Conservation (phyloP, 306 rosid species). For the Vicia villosa region DNA sequence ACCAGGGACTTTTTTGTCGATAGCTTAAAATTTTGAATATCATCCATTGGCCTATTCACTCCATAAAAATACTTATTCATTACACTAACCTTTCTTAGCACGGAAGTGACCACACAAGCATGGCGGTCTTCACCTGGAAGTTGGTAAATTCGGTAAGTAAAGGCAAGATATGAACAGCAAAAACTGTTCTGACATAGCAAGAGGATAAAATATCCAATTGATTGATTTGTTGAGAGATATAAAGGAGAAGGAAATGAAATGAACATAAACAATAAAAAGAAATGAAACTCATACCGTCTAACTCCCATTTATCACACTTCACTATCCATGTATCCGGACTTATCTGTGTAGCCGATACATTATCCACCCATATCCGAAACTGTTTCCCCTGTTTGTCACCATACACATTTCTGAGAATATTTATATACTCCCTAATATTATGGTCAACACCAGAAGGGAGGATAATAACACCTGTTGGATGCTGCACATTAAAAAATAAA, state of each 20-base stretch:
- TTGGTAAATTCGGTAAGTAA: slow-evolving; percentile 18
- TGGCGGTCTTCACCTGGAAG: slow-evolving; percentile 44
- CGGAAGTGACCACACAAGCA: slow-evolving; percentile 38
- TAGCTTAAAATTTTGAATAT: not conserved
- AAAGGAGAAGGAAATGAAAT: slow-evolving; percentile 14
- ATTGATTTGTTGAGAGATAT: slow-evolving; percentile 14
- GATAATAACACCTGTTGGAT: slow-evolving; percentile 53
- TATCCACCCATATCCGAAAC: slow-evolving; percentile 73
- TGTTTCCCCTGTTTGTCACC: slow-evolving; percentile 82
- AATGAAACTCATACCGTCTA: slow-evolving; percentile 49
- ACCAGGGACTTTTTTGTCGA: not conserved
- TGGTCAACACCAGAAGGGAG: slow-evolving; percentile 73
- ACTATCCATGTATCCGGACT: slow-evolving; percentile 68
- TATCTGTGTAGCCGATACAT: slow-evolving; percentile 52
- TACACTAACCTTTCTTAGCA: slow-evolving; percentile 46
- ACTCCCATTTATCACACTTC: slow-evolving; percentile 78
- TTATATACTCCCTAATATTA: slow-evolving; percentile 42
- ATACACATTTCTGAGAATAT: slow-evolving; percentile 42
- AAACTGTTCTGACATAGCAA: slow-evolving; percentile 5
- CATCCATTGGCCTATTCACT: not conserved
- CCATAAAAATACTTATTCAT: slow-evolving; percentile 12
- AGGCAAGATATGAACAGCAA: slow-evolving; percentile 4
- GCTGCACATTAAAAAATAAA: slow-evolving; percentile 46
- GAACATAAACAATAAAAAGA: slow-evolving; percentile 16
- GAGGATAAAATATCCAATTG: not conserved